Evolutionary conservation across 208 protist genomes (phyloP).

Genomic region (Acanthamoeba lenticulata): DNA sequence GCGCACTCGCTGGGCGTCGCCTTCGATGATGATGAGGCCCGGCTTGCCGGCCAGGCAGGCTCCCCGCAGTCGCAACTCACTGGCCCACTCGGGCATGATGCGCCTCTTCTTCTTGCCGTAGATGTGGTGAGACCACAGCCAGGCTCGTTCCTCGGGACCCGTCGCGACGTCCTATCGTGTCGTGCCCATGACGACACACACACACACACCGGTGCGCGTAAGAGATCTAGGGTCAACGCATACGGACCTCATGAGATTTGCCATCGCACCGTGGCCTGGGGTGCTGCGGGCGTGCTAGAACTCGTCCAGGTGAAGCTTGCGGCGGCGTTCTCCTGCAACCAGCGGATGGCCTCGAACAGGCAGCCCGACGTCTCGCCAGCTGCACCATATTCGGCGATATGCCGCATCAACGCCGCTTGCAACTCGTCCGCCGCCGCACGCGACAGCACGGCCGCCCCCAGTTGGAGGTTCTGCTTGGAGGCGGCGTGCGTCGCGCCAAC

Average conservation of each 20-base stretch:
- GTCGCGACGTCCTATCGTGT: no score
- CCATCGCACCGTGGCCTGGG: not conserved
- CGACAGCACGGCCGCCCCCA: not conserved
- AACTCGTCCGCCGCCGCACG: not conserved
- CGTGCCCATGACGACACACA: not conserved
- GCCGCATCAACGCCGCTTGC: not conserved
- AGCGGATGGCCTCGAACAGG: slow-evolving; percentile 27
- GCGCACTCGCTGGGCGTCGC: not conserved
- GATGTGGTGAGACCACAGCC: slow-evolving; percentile 62
- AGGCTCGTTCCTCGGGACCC: not conserved
- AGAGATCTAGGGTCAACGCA: not conserved
- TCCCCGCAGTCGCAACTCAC: not conserved
- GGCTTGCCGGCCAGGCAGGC: slow-evolving; percentile 39
- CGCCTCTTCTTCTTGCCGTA: slow-evolving; percentile 52
- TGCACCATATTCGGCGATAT: not conserved
- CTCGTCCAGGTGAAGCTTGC: not conserved
- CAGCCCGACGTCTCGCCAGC: not conserved
- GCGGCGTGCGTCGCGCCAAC: no score
- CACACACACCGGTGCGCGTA: not conserved
- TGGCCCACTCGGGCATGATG: not conserved
- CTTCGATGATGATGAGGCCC: not conserved
- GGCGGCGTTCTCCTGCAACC: not conserved
- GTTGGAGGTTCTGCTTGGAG: no score
- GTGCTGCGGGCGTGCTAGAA: no score
- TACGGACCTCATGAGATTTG: no score